Conservation (phyloP, 2,329 filamentous ascomycete species). For the Hymenotorrendiella dingleyae region DNA sequence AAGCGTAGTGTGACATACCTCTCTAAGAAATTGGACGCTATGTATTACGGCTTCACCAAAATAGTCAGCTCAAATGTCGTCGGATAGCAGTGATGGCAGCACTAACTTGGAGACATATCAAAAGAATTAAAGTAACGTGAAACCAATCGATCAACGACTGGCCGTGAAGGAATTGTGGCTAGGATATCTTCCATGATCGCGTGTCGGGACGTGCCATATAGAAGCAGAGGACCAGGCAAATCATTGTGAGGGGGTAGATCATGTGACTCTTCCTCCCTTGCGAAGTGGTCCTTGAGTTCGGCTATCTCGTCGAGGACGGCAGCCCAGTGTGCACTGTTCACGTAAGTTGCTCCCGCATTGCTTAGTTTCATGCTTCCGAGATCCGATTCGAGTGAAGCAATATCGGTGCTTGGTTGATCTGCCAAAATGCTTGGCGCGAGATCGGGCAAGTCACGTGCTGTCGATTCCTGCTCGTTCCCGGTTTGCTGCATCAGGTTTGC, state of each 20-base stretch:
- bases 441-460: neutral
- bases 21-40: conserved; percentile 41
- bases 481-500: conserved; percentile 6
- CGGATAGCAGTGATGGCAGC: neutral
- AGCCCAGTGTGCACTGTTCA: conserved; percentile 52
- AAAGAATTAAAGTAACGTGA: conserved; percentile 46
- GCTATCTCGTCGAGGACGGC: conserved; percentile 55
- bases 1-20: conserved; percentile 24
- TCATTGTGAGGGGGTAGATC: conserved; percentile 22
- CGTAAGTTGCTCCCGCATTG: conserved; percentile 39
- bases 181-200: conserved; percentile 41
- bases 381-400: too few species aligned
- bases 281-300: conserved; percentile 50
- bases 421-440: neutral
- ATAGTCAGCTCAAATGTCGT: neutral
- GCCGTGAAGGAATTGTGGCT: conserved; percentile 39
- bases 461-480: neutral
- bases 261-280: conserved; percentile 25
- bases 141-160: conserved; percentile 43
- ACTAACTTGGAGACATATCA: conserved; percentile 44
- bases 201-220: conserved; percentile 4
- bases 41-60: conserved; percentile 42
- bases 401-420: too few species aligned
- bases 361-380: conserved; percentile 7
- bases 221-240: conserved; percentile 2